Base-by-base conservation (phyloP, 2,329 filamentous ascomycete species). In the Microdochium trichocladiopsis region DNA sequence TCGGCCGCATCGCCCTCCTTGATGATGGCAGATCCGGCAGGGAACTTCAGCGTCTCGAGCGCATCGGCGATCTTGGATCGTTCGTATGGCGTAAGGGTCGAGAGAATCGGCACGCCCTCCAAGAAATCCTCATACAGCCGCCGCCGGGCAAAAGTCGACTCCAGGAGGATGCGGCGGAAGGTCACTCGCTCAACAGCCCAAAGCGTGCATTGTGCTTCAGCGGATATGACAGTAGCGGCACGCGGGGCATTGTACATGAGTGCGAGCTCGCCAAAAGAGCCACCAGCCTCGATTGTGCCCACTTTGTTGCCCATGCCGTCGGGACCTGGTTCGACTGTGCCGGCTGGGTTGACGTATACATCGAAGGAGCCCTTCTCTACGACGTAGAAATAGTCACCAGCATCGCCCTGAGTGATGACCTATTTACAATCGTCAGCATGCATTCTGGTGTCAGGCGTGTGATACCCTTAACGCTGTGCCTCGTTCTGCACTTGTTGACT, bases 191-290 rank as follows among this genome's bases (percentile, higher is more conserved):
- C 94, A 50, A 99, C 78, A 21, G 91, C 91, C 94, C 94, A 99
- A 10, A 99, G 79, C 3, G 87, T 92, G 63, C 88, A 92, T 31
- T 80, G 74, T 2, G 86, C 68, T 62, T 95, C 89, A 12, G 87
- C 84, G 25, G 90, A 95, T 55, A 95, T 82, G 55, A 99, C 90
- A 0, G 94, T 97, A 3, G 94, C 94, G 43, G 94, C 94, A 64
- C 94, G 90, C 24, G 94, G 94, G 22, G 94, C 91, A 64, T 97
- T 96, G 75, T 99, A 97, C 94, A 99, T 97, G 63, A 99, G 78
- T 12, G 94, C 94, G 52, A 99, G 79, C 73, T 99, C 94, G 61
- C 94, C 94, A 69, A 99, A 99, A 3, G 91, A 96, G 55, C 92
- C 92, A 49, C 94, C 94, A 3, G 91, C 83, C 47, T 89, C 86